Evolutionary conservation across 2,329 filamentous ascomycete species (phyloP).

Genomic region (Acrocalymma vagum): DNA sequence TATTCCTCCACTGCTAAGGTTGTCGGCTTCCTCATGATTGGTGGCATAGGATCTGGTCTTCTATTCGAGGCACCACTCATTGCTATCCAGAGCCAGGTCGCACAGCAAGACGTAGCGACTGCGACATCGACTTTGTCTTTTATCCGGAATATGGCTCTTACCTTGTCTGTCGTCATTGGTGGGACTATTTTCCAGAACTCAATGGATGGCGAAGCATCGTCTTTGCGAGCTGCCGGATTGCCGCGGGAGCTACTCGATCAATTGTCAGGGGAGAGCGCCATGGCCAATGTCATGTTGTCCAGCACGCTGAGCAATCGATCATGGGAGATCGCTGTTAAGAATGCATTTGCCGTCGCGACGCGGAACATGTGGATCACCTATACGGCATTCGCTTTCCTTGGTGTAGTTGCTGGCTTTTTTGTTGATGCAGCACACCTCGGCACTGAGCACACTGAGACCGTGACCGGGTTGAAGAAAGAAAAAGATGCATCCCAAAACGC

Average conservation of each 20-base stretch:
- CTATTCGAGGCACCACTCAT: slow-evolving; percentile 65
- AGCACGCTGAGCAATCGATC: slow-evolving; percentile 55
- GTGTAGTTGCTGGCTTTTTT: slow-evolving; percentile 49
- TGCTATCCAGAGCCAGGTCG: slow-evolving; percentile 63
- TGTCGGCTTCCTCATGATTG: slow-evolving; percentile 60
- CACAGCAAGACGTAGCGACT: slow-evolving; percentile 59
- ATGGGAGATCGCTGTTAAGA: slow-evolving; percentile 53
- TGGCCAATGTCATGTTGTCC: slow-evolving; percentile 67
- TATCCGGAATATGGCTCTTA: slow-evolving; percentile 53
- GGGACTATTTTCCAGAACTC: slow-evolving; percentile 63
- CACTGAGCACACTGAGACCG: slow-evolving; percentile 56
- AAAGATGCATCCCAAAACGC: slow-evolving; percentile 15
- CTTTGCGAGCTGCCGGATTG: slow-evolving; percentile 58
- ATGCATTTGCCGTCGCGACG: slow-evolving; percentile 53
- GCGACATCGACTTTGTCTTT: slow-evolving; percentile 63
- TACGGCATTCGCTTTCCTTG: slow-evolving; percentile 48
- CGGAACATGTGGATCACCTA: slow-evolving; percentile 60
- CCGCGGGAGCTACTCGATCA: slow-evolving; percentile 56
- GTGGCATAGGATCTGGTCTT: slow-evolving; percentile 60
- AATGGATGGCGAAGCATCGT: slow-evolving; percentile 65
- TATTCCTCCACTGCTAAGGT: slow-evolving; percentile 42
- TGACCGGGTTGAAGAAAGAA: slow-evolving; percentile 53
- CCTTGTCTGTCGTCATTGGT: slow-evolving; percentile 59
- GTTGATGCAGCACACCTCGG: slow-evolving; percentile 51
- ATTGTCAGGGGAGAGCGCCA: slow-evolving; percentile 66